Evolutionary conservation across 805 yeast genomes (phyloP), one percentile per base, ranked within the genome.

Genomic region (Deakozyma indianensis): DNA sequence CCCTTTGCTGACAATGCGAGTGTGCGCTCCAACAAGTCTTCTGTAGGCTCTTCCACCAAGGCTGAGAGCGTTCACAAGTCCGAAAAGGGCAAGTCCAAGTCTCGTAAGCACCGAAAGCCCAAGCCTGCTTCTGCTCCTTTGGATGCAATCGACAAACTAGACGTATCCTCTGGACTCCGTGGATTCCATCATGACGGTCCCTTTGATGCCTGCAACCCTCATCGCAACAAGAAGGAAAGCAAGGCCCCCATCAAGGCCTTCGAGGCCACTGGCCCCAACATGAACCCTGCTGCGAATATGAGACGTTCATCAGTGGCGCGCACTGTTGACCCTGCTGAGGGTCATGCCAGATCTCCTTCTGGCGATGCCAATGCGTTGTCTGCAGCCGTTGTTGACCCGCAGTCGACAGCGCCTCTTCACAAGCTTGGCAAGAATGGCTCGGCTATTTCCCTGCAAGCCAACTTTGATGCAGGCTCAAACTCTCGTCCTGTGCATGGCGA

Each of bases 131-230:
- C 46, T 44, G 38, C 38, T 5, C 83, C 87, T 53, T 79, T 88
- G 46, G 98, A 90, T 58, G 84, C 92, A 3, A 92, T 92, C 54
- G 98, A 92, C 66, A 84, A 85, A 63, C 71, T 92, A 56, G 98
- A 92, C 62, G 98, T 90, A 41, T 88, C 96, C 11, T 96, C 95
- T 1, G 96, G 96, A 22, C 80, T 83, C 43, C 85, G 86, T 16
- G 85, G 92, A 2, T 92, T 92, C 72, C 98, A 92, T 63, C 97
- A 92, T 62, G 98, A 92, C 65, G 98, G 98, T 11, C 98, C 98
- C 15, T 92, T 92, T 61, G 98, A 92, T 61, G 98, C 98, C 1
- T 90, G 97, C 62, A 83, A 94, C 2, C 97, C 98, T 4, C 95
- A 85, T 62, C 78, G 97, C 61, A 92, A 92, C 64, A 83, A 82